phyloP scores from a whole-genome alignment of 169 alveolate species.

The Cryptosporidium muris region DNA sequence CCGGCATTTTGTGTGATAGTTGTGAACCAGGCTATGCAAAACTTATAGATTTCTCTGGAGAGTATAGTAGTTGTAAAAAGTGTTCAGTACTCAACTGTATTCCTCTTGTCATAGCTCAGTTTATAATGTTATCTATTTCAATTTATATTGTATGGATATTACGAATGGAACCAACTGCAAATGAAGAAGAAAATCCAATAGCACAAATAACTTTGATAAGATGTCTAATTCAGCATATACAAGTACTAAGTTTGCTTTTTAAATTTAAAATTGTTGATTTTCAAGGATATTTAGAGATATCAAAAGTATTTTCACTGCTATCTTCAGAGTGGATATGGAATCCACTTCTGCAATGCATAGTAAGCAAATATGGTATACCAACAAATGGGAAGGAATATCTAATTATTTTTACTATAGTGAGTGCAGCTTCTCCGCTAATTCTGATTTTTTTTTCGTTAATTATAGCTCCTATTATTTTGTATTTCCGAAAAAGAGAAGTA shows the following conservation, averaged over 20 bases:
- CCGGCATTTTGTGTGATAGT: slow-evolving; percentile 59
- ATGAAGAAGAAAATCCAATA: slow-evolving; percentile 67
- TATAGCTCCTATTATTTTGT: slow-evolving; percentile 43
- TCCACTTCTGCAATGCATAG: slow-evolving; percentile 37
- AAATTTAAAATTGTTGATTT: slow-evolving; percentile 10
- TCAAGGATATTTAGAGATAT: slow-evolving; percentile 9
- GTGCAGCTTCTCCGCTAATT: neutral
- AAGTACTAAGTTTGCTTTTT: slow-evolving; percentile 16
- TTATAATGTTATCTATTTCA: slow-evolving; percentile 9
- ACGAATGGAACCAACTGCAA: slow-evolving; percentile 71
- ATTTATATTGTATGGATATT: slow-evolving; percentile 62
- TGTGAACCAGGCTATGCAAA: slow-evolving; percentile 54
- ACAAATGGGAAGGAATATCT: slow-evolving; percentile 4
- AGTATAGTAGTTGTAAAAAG: slow-evolving; percentile 11
- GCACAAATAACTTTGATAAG: slow-evolving; percentile 40
- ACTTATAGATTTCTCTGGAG: neutral
- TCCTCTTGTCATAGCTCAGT: slow-evolving; percentile 5
- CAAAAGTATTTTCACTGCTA: slow-evolving; percentile 27
- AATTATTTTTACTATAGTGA: slow-evolving; percentile 25
- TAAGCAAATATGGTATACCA: neutral
- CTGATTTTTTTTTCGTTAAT: slow-evolving; percentile 13
- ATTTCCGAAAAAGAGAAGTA: slow-evolving; percentile 48
- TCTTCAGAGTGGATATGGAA: slow-evolving; percentile 2
- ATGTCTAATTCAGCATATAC: slow-evolving; percentile 35
- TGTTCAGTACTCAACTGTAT: slow-evolving; percentile 19